Base-by-base conservation (phyloP, 2,329 filamentous ascomycete genomes). In the Arachnomyces sp. region DNA sequence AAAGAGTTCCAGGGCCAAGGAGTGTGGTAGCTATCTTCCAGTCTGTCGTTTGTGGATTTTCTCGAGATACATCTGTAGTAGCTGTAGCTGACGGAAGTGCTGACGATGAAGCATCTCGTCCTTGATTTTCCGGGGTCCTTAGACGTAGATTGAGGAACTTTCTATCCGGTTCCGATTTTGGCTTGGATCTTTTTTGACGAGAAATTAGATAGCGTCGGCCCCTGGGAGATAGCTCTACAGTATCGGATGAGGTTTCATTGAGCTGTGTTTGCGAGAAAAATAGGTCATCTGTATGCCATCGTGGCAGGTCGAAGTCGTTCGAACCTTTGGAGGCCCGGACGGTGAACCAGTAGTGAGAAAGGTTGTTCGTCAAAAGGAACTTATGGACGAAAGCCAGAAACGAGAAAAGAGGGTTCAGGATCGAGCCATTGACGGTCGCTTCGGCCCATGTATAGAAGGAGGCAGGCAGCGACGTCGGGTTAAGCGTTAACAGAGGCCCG, bases 281-380 rank as follows among this genome's bases (percentile, higher is more conserved):
- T 12, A 69, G 52, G 40, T 74, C 69, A 44, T 74, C 71, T 0
- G 67, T 67, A 43, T 74, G 71, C 71, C 70, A 73, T 34, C 71
- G 54, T 1, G 66, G 64, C 7, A 46, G 54, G 45, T 73, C 63
- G 48, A 63, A 73, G 17, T 71, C 67, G 25, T 47, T 33, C 0
- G 65, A 69, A 0, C 66, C 57, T 31, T 52, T 63, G 0, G 67
- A 68, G 36, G 69, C 69, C 34, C 70, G 67, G 39, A 73, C 61
- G 0, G 69, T 73, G 9, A 73, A 47, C 59, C 70, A 71, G 47
- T 72, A 73, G 49, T 71, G 53, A 3, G 55, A 46, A 4, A 69
- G 48, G 3, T 57, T 59, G 25, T 60, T 61, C 3, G 43, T 34
- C 3, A 39, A n/a, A 28, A 73, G 51, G 41, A 70, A 55, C 2